phyloP scores from a whole-genome alignment of 1,139 yeast species.

The Kodamaea sp. region DNA sequence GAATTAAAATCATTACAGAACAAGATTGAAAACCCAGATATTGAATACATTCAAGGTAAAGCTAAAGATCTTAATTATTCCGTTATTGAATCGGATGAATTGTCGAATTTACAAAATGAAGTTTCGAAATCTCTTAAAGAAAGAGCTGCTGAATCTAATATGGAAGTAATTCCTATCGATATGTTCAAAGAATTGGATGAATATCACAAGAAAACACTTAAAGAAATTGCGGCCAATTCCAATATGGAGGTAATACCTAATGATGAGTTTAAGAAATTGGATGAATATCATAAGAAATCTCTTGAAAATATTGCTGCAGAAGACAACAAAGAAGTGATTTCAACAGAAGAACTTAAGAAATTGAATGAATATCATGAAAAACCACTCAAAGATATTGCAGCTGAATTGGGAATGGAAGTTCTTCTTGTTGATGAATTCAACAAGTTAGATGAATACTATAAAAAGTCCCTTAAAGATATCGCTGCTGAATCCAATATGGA shows the following conservation, averaged over 20 bases:
- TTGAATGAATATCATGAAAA: slow-evolving; percentile 1
- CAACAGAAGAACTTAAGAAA: slow-evolving; percentile 5
- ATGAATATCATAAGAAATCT: slow-evolving; percentile 21
- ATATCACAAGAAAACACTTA: slow-evolving; percentile 7
- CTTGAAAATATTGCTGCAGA: slow-evolving; percentile 21
- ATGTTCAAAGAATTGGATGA: slow-evolving; percentile 7
- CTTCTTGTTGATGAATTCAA: slow-evolving; percentile 21
- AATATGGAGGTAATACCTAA: slow-evolving; percentile 18
- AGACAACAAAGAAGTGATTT: slow-evolving; percentile 6
- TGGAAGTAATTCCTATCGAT: slow-evolving; percentile 5
- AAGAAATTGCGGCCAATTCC: slow-evolving; percentile 14
- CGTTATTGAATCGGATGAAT: slow-evolving; percentile 19
- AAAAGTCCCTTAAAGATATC: slow-evolving; percentile 31
- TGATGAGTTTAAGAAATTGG: slow-evolving; percentile 26
- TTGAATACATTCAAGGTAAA: slow-evolving; percentile 20
- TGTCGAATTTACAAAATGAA: slow-evolving; percentile 17
- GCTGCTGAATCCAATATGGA: slow-evolving; percentile 3
- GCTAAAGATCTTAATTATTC: slow-evolving; percentile 6
- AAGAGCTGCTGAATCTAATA: slow-evolving; percentile 10
- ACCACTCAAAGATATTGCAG: slow-evolving; percentile 14
- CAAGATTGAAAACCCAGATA: slow-evolving; percentile 17
- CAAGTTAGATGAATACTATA: slow-evolving; percentile 15
- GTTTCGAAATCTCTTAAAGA: slow-evolving; percentile 11
- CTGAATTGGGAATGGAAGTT: slow-evolving; percentile 18
- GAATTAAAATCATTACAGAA: slow-evolving; percentile 14